phyloP scores from a whole-genome alignment of 371 early-diverging fungal genomes.

The Rhizomucor pusillus region DNA sequence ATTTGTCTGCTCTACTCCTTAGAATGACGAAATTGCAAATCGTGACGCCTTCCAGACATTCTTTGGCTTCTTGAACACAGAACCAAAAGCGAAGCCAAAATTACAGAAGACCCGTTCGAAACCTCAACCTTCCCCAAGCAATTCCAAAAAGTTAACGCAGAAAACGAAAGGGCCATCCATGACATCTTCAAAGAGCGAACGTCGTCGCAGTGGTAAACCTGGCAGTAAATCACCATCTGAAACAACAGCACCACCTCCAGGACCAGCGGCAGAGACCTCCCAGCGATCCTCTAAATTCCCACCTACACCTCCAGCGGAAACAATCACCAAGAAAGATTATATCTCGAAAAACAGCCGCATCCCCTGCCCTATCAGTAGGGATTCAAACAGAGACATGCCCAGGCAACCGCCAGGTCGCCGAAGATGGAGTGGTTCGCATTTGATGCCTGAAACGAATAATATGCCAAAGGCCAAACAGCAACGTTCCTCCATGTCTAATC shows the following conservation, averaged over 20 bases:
- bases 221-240: constrained; percentile 1
- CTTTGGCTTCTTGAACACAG: constrained; percentile 60
- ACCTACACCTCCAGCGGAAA: constrained; percentile 19
- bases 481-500: no score
- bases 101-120: constrained; percentile 2
- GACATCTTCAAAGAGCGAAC: background rate
- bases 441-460: no score
- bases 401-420: background rate
- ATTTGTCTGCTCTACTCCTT: constrained; percentile 11
- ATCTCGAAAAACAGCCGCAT: constrained; percentile 9
- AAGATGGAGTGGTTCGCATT: no score
- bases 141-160: background rate
- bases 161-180: background rate
- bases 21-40: constrained; percentile 56
- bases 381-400: background rate
- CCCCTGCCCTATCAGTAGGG: background rate
- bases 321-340: constrained; percentile 1
- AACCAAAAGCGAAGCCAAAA: constrained; percentile 15
- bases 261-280: background rate
- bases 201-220: background rate
- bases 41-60: constrained; percentile 70
- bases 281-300: constrained; percentile 15
- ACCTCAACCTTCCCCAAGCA: constrained; percentile 5
- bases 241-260: constrained; percentile 5
- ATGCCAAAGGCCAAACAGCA: no score